phyloP scores from a whole-genome alignment of 2,329 filamentous ascomycete species.

The Niveomyces coronatus region DNA sequence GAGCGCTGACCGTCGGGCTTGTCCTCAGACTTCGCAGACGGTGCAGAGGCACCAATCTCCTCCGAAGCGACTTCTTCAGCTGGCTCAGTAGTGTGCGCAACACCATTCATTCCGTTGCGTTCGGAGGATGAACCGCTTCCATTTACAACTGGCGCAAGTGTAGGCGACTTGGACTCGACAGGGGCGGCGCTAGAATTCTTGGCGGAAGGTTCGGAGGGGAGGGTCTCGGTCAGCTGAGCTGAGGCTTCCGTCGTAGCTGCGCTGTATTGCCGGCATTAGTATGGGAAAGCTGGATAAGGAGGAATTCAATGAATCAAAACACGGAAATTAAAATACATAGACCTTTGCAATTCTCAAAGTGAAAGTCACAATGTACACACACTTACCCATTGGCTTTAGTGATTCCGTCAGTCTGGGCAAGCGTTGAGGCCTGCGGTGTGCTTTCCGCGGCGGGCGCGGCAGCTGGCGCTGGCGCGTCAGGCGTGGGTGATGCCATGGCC shows the following conservation, averaged over 20 bases:
- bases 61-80: not conserved
- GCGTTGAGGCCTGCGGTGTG: constrained; percentile 30
- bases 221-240: not conserved
- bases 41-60: not conserved
- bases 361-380: too few relatives aligned
- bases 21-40: not conserved
- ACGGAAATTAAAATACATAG: not conserved
- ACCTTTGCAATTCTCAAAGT: too few relatives aligned
- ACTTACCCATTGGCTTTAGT: constrained; percentile 17
- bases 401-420: constrained; percentile 13
- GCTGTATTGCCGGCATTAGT: not conserved
- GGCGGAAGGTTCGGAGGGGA: constrained; percentile 4
- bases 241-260: not conserved
- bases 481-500: constrained; percentile 42
- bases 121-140: constrained; percentile 2
- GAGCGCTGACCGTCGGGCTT: not conserved
- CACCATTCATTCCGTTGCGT: constrained; percentile 3
- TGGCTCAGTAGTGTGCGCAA: constrained; percentile 1
- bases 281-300: not conserved
- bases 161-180: constrained; percentile 3
- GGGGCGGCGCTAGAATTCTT: not conserved
- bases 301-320: not conserved
- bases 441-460: constrained; percentile 15
- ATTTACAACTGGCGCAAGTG: not conserved
- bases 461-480: constrained; percentile 32